Conservation (phyloP, 331 rosid species). For the Malus hybrid region DNA sequence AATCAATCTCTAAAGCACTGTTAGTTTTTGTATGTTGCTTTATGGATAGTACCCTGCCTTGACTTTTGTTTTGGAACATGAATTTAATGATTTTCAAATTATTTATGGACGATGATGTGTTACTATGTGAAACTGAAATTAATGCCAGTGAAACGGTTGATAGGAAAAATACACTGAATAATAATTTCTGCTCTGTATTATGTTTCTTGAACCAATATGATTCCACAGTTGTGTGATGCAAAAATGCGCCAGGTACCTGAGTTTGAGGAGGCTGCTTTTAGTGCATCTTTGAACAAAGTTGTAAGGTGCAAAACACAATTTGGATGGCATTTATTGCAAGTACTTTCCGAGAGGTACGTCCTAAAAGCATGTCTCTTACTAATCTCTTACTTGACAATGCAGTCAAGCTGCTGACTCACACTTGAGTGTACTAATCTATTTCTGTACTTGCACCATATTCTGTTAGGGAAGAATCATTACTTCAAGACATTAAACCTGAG, state of each 20-base stretch:
- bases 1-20: neutral
- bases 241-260: constrained; percentile 70
- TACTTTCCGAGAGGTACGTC: constrained; percentile 50
- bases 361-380: constrained; percentile 2
- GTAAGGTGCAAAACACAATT: constrained; percentile 84
- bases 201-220: constrained; percentile 6
- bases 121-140: neutral
- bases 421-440: constrained; percentile 9
- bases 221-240: constrained; percentile 18
- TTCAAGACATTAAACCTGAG: constrained; percentile 68
- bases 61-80: neutral
- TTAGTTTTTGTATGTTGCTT: neutral
- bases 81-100: neutral
- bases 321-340: constrained; percentile 96
- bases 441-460: constrained; percentile 12
- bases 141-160: neutral
- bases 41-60: neutral
- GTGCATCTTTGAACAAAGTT: constrained; percentile 78
- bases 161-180: neutral
- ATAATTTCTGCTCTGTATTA: neutral
- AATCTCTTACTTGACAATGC: neutral
- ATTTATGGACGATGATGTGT: neutral
- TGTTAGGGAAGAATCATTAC: constrained; percentile 62
- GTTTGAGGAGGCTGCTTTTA: constrained; percentile 92
- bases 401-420: constrained; percentile 1